These are phyloP conservation scores for Gentiana dahurica DNA, from an alignment of 257 asterid species.

Conservation along the genomic window DNA sequence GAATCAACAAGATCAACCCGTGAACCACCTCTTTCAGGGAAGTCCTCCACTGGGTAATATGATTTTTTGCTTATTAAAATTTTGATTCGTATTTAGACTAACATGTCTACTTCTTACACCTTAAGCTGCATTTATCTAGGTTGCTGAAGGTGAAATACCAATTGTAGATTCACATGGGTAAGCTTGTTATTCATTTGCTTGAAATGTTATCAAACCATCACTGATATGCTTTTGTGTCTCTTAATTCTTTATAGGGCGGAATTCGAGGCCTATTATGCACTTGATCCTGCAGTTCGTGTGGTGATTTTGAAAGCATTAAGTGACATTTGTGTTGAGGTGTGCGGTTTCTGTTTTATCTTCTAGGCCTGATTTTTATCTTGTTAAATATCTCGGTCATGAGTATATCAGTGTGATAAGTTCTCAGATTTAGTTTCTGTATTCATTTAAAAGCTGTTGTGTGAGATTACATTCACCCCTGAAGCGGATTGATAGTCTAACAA, in stretches of 20 bases:
- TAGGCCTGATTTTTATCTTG: neutral
- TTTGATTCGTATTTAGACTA: slow-evolving; percentile 8
- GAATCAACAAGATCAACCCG: too few relatives aligned
- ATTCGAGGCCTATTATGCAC: slow-evolving; percentile 61
- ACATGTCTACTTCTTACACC: neutral
- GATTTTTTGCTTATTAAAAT: slow-evolving; percentile 8
- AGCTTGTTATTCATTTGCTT: slow-evolving; percentile 16
- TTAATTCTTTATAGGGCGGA: slow-evolving; percentile 55
- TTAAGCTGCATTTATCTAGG: slow-evolving; percentile 34
- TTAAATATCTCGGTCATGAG: too few relatives aligned
- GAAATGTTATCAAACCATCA: too few relatives aligned
- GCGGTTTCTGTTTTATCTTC: neutral
- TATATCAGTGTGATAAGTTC: too few relatives aligned
- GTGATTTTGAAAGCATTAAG: slow-evolving; percentile 90
- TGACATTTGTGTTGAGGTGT: slow-evolving; percentile 98
- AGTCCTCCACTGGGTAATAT: slow-evolving; percentile 63
- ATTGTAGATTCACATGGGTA: slow-evolving; percentile 97
- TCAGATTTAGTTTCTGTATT: too few relatives aligned
- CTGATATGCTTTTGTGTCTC: neutral
- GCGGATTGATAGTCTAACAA: too few relatives aligned
- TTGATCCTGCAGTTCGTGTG: slow-evolving; percentile 88
- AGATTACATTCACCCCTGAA: too few relatives aligned
- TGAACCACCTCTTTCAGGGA: too few relatives aligned
- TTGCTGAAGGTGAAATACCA: slow-evolving; percentile 95
- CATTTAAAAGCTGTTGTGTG: too few relatives aligned